Base-by-base conservation (phyloP, 225 moss, liverwort and hornwort genomes). In the Pseudisothecium myosuroides region DNA sequence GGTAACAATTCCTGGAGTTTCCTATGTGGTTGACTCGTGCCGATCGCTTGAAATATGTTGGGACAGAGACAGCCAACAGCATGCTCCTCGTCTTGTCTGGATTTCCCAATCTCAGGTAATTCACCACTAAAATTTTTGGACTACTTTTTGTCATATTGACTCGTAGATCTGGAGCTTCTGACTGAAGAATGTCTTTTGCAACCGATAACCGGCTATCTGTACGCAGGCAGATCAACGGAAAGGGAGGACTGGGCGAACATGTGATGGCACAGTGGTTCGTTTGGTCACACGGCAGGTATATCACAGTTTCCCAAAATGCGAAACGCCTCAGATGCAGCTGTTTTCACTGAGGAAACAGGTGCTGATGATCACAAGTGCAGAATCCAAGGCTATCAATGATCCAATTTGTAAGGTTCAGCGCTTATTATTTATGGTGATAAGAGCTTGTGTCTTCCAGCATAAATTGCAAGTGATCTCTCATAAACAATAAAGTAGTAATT, bases 241-340 rank as follows among this genome's bases (percentile, higher is more conserved):
- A 89, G 96, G 96, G 66, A 91, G 96, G 85, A 96, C 95, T 63
- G 95, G 95, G 43, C 95, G 95, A 73, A 95, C 95, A 66, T 95
- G 95, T 90, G 93, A 95, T 81, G 95, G 95, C 29, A 88, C 89
- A 67, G 95, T 95, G 80, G 92, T 93, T 77, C 93, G 95, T 45
- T 65, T 95, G 89, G 93, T 94, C 28, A 89, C 93, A 15, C 90
- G 95, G 80, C 92, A 90, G 54, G 81, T 87, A 24, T 92, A 90
- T 63, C 74, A 93, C 43, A 60, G n/a, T 55, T 94, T 95, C 87
- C 66, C 92, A 61, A 95, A 92, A 86, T 93, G 90, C 29, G 95
- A 95, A 92, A 95, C 92, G 14, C 93, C 95, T 67, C 92, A 94
- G 83, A 95, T 95, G 92, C 95, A 93, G 65, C 94, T 95, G 55